A percentile compares a stretch with the other conserved stretches of the same genome.
phyloP scores from a whole-genome alignment of 495 filamentous ascomycete species.

The Tuber brumale region DNA sequence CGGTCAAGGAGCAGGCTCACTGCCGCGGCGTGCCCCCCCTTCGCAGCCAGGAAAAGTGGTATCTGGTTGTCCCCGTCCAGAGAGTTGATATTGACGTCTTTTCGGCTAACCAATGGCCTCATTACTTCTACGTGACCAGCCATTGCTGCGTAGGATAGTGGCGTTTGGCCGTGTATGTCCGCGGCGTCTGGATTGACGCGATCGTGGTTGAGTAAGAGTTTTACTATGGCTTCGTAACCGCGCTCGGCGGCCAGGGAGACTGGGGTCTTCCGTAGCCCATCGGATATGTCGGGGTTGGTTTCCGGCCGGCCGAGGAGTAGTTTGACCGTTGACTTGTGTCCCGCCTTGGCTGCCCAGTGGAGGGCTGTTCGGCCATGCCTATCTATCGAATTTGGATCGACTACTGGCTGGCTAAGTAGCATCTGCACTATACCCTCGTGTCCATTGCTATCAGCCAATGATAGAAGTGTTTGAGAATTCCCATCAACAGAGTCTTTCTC shows the following conservation, averaged over 20 bases:
- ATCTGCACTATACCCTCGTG: neutral
- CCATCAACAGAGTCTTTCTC: neutral
- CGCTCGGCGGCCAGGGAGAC: neutral
- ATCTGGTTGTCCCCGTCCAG: too few relatives aligned
- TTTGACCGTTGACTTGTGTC: constrained; percentile 10
- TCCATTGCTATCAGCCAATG: neutral
- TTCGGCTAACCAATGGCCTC: neutral
- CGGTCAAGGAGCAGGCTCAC: too few relatives aligned
- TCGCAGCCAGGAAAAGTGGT: too few relatives aligned
- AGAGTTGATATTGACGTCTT: neutral
- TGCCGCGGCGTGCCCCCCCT: too few relatives aligned
- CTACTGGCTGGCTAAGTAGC: neutral
- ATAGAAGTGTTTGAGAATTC: neutral
- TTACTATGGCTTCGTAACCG: neutral
- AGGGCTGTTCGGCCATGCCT: constrained; percentile 10
- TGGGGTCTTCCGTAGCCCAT: neutral
- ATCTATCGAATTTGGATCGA: neutral
- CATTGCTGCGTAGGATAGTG: too few relatives aligned
- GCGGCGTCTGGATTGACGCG: neutral
- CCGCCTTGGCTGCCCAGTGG: constrained; percentile 17
- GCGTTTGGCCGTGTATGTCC: neutral
- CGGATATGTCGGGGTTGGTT: neutral
- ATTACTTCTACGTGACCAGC: neutral
- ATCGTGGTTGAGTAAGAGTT: neutral
- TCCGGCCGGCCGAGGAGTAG: constrained; percentile 5